Evolutionary conservation across 2,329 filamentous ascomycete genomes (phyloP).

Genomic region (Phaeosphaeriaceae sp.): DNA sequence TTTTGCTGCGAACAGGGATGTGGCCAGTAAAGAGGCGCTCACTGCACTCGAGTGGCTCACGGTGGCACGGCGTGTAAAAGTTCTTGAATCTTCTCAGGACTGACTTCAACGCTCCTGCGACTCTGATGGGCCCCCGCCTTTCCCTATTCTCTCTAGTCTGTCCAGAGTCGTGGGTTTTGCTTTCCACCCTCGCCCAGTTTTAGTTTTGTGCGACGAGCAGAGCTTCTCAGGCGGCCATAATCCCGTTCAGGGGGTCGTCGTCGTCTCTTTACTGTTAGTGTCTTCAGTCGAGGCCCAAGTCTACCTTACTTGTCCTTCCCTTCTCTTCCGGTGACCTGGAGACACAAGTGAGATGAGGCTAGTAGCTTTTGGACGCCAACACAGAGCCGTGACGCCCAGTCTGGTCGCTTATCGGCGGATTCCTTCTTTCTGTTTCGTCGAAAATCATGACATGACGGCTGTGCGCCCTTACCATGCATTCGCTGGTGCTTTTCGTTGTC

Average conservation of each 20-base stretch:
- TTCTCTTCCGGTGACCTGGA: slow-evolving; percentile 34
- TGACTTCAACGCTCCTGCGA: slow-evolving; percentile 43
- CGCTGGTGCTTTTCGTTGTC: slow-evolving; percentile 44
- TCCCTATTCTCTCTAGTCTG: slow-evolving; percentile 38
- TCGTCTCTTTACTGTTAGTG: too few species aligned
- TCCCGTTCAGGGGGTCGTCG: slow-evolving; percentile 44
- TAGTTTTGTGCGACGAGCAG: slow-evolving; percentile 25
- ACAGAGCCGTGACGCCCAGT: slow-evolving; percentile 18
- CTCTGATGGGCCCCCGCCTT: slow-evolving; percentile 39
- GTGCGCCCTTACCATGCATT: slow-evolving; percentile 37
- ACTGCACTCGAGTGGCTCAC: too few species aligned
- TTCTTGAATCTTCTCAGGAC: slow-evolving; percentile 7
- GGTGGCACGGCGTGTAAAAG: neutral
- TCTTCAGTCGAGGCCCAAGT: too few species aligned
- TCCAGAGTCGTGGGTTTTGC: slow-evolving; percentile 38
- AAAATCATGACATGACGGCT: slow-evolving; percentile 33
- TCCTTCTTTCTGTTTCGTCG: slow-evolving; percentile 31
- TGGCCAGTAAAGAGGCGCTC: too few species aligned
- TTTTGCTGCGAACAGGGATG: slow-evolving; percentile 27
- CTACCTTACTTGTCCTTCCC: too few species aligned
- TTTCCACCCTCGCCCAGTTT: neutral
- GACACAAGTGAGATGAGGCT: slow-evolving; percentile 35
- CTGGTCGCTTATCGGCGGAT: slow-evolving; percentile 35
- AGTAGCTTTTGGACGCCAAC: slow-evolving; percentile 34
- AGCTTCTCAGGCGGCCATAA: slow-evolving; percentile 42